These are phyloP conservation scores for Trypanosoma caninum DNA, from an alignment of 208 protist genomes.

Conservation along the genomic window DNA sequence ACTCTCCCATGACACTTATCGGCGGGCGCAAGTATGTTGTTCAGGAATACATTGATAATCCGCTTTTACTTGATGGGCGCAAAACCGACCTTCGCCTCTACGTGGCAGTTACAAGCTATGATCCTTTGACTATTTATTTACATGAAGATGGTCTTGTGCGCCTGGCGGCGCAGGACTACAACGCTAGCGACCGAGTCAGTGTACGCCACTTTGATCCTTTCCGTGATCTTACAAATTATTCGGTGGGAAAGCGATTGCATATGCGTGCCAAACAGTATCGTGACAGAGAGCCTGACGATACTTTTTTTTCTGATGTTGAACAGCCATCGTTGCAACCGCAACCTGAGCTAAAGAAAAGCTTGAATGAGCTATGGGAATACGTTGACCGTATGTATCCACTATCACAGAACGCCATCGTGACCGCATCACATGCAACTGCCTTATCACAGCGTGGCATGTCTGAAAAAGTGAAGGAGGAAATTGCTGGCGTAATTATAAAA, in stretches of 20 bases:
- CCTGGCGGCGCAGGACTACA: slow-evolving; percentile 91
- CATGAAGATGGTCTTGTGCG: slow-evolving; percentile 94
- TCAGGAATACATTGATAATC: slow-evolving; percentile 93
- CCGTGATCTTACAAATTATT: slow-evolving; percentile 93
- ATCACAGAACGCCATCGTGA: not conserved
- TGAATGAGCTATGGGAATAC: slow-evolving; percentile 58
- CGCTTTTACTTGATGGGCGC: slow-evolving; percentile 88
- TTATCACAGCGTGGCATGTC: slow-evolving; percentile 24
- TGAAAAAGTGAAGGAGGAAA: slow-evolving; percentile 44
- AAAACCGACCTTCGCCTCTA: slow-evolving; percentile 97
- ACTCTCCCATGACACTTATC: not conserved
- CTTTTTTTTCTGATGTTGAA: not conserved
- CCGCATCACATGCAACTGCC: not conserved
- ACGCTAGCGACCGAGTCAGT: not conserved
- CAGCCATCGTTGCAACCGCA: not conserved
- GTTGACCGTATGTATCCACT: slow-evolving; percentile 30
- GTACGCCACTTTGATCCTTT: slow-evolving; percentile 44
- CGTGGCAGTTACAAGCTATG: slow-evolving; percentile 88
- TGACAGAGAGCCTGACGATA: not conserved
- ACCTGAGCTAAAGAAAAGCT: slow-evolving; percentile 65
- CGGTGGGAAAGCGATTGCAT: slow-evolving; percentile 64
- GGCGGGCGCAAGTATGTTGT: slow-evolving; percentile 77
- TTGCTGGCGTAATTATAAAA: slow-evolving; percentile 66
- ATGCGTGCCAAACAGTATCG: not conserved
- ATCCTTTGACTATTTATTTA: slow-evolving; percentile 87